Percentiles rank a stretch among this genome's conserved stretches.
Conservation (phyloP, 2,329 filamentous ascomycete genomes). For the Cladorrhinum sp. region DNA sequence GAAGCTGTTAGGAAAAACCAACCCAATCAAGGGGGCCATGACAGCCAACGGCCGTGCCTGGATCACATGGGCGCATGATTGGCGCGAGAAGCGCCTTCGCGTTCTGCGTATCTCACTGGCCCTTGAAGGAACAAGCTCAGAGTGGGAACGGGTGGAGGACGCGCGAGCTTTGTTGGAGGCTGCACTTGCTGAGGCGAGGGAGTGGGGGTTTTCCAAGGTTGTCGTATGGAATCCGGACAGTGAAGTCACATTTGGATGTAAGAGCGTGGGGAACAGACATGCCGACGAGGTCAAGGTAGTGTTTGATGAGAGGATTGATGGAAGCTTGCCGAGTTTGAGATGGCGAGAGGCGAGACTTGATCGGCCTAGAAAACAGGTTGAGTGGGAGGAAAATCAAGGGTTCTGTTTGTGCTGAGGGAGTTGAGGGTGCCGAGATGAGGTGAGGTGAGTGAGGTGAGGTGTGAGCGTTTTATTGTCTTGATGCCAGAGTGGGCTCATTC, state of each 20-base stretch:
- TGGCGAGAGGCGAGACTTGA: constrained; percentile 33
- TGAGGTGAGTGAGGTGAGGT: neutral
- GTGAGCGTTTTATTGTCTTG: neutral
- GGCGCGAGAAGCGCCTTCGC: constrained; percentile 31
- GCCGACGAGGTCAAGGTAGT: constrained; percentile 30
- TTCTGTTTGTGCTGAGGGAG: constrained; percentile 31
- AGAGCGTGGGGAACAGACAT: constrained; percentile 38
- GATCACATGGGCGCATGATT: constrained; percentile 39
- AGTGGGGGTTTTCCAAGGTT: constrained; percentile 34
- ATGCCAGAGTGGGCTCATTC: neutral
- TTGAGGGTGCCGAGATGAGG: neutral
- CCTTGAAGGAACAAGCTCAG: constrained; percentile 6
- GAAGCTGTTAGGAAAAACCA: constrained; percentile 21
- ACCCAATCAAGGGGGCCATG: constrained; percentile 26
- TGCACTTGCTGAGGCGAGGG: constrained; percentile 34
- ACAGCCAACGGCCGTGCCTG: constrained; percentile 29
- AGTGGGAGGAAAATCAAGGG: constrained; percentile 34
- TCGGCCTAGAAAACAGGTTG: constrained; percentile 21
- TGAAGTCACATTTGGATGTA: constrained; percentile 30
- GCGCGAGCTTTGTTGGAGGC: constrained; percentile 33
- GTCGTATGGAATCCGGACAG: constrained; percentile 38
- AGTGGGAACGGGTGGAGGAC: constrained; percentile 26
- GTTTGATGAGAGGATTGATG: constrained; percentile 33
- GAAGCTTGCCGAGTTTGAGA: constrained; percentile 34
- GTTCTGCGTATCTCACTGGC: constrained; percentile 28